Conservation (phyloP, 208 protist genomes). For the Leishmania turanica region DNA sequence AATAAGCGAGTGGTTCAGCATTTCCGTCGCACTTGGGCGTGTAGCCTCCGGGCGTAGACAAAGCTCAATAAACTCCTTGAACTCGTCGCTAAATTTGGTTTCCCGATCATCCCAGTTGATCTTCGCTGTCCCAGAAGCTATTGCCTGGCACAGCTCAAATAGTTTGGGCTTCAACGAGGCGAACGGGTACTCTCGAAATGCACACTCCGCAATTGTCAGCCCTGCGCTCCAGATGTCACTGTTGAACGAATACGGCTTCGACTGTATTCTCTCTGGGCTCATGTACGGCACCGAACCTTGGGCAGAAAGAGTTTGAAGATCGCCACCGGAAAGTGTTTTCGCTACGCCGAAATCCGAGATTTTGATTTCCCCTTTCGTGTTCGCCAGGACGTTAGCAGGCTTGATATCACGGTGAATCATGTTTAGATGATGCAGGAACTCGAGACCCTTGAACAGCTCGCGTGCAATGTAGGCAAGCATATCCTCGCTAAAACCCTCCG, state of each 20-base stretch:
- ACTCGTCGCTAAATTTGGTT: constrained; percentile 60
- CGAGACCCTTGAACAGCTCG: constrained; percentile 83
- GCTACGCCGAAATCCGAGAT: constrained; percentile 97
- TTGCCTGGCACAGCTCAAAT: constrained; percentile 85
- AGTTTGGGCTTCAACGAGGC: constrained; percentile 62
- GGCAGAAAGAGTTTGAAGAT: constrained; percentile 79
- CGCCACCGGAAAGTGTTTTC: constrained; percentile 76
- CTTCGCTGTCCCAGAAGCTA: constrained; percentile 59
- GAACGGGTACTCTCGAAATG: constrained; percentile 89
- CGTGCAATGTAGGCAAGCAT: constrained; percentile 86
- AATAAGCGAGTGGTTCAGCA: constrained; percentile 85
- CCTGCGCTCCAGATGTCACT: constrained; percentile 94
- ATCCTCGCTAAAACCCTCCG: constrained; percentile 67
- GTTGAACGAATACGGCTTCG: constrained; percentile 87
- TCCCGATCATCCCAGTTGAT: constrained; percentile 64
- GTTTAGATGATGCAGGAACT: constrained; percentile 84
- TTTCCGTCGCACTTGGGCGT: constrained; percentile 67
- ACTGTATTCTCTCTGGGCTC: constrained; percentile 93
- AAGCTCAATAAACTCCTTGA: constrained; percentile 79
- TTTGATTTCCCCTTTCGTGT: constrained; percentile 95
- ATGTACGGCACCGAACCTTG: constrained; percentile 95
- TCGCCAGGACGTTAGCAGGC: constrained; percentile 97
- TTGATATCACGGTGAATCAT: constrained; percentile 97
- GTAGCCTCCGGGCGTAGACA: constrained; percentile 60
- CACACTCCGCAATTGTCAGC: constrained; percentile 88